Evolutionary conservation across 1,284 basidiomycete species (phyloP), one percentile per base, ranked within the genome.

Genomic region (Trametes pubescens): DNA sequence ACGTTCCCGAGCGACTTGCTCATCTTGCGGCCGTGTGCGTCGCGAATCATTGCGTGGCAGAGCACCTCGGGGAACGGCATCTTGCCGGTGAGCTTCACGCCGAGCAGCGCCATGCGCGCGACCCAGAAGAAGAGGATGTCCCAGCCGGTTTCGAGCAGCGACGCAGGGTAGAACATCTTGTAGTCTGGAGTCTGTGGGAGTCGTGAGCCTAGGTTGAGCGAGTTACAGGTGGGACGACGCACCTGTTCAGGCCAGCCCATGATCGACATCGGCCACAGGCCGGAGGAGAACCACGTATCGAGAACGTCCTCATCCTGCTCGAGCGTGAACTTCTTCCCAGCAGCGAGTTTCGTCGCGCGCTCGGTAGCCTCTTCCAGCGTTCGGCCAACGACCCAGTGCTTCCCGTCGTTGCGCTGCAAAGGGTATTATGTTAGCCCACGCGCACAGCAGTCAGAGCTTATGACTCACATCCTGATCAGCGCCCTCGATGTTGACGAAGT

Each of bases 41-140:
- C 98, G 60, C 97, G 94, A 72, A 99, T 93, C 96, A 99, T 98
- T 29, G 97, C 97, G 76, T 99, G 98, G 79, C 96, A 99, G 77
- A 94, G 91, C n/a, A 99, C 97, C 80, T 99, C 96, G 64, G 89
- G 86, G 87, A 99, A 99, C 0, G 97, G 98, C 82, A 99, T 87
- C 74, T 92, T 79, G 53, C 86, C 96, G 0, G 98, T 99, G 54
- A 98, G 87, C 67, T 93, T 87, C 74, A 96, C 82, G 60, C 98
- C 97, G 44, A 99, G 90, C 77, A 99, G 84, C 64, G 94, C 96
- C 98, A 99, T 99, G 56, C 96, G 91, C 8, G 98, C 96, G 22
- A 99, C 96, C 98, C 98, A 99, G 89, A 99, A 99, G 86, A 98
- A 98, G 40, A 99, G 80, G 72, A 99, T 99, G 72, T 99, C 98